Evolutionary conservation across 305 asterid genomes (phyloP), one percentile per base, ranked within the genome.

Genomic region (Fraxinus xanthoxyloides): DNA sequence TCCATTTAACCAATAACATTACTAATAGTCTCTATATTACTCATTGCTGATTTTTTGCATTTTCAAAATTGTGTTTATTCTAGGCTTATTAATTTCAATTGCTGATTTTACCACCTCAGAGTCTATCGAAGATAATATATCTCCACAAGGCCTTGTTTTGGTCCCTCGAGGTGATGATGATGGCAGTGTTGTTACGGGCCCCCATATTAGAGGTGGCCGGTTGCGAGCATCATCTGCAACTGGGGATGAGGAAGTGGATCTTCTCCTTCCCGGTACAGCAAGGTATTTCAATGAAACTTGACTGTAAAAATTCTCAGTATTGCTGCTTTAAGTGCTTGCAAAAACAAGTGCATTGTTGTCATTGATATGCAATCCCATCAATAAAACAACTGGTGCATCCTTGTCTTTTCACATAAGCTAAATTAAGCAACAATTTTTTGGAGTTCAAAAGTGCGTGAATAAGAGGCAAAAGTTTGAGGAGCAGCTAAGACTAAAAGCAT

Each of bases 231-330:
- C 97, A 5, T 94, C 97, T 80, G 97, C 94, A 56, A 88, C 98
- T 67, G 99, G 99, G 65, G 92, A 92, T 21, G 91, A 91, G 86
- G 98, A 95, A 89, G 99, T 97, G 21, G 99, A 94, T 89, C 98
- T 94, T 84, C 97, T 97, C 86, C 99, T 97, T 80, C 99, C 99
- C 2, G 99, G 99, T 23, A 93, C 98, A 79, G 97, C 98, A 85
- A 95, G 99, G 98, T 95, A 92, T 75, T 75, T 28, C 72, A 26
- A 31, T 31, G 21, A 2, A 70, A 32, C 76, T 31, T 15, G 6
- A 31, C 65, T 54, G 30, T 21, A 23, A 21, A 70, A 70, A 17
- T 67, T 26, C 35, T 26, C 8, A 28, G 19, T 2, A 13, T 28
- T 17, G 43, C 23, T 70, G 23, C 36, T 54, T 65, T 72, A 72